Conservation (phyloP, 2,329 filamentous ascomycete genomes). For the Fusarium chaquense region DNA sequence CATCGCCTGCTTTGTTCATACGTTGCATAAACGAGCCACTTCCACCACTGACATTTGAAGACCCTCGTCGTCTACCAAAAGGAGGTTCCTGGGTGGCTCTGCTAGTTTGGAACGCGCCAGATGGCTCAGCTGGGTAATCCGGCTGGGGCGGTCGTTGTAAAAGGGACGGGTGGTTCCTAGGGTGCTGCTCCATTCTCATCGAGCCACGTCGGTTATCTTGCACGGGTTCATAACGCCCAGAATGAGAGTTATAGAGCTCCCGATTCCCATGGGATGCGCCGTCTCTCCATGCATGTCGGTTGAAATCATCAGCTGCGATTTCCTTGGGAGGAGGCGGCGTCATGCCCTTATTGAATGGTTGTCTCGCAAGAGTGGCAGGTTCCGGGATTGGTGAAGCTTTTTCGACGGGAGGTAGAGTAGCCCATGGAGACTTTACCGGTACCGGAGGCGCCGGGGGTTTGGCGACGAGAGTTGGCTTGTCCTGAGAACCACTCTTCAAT, state of each 20-base stretch:
- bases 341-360: slow-evolving; percentile 65
- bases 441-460: slow-evolving; percentile 76
- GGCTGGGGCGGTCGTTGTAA: slow-evolving; percentile 78
- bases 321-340: slow-evolving; percentile 72
- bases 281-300: slow-evolving; percentile 83
- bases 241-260: slow-evolving; percentile 95
- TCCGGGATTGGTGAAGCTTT: slow-evolving; percentile 79
- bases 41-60: slow-evolving; percentile 90
- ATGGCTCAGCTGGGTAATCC: slow-evolving; percentile 82
- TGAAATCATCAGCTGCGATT: slow-evolving; percentile 95
- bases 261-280: slow-evolving; percentile 70
- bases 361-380: slow-evolving; percentile 59
- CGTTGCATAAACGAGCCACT: slow-evolving; percentile 78
- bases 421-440: slow-evolving; percentile 92
- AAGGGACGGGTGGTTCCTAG: slow-evolving; percentile 77
- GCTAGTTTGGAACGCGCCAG: slow-evolving; percentile 85
- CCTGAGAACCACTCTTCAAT: slow-evolving; percentile 71
- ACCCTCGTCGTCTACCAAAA: slow-evolving; percentile 83
- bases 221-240: slow-evolving; percentile 91
- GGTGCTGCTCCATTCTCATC: slow-evolving; percentile 73
- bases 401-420: slow-evolving; percentile 84
- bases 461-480: slow-evolving; percentile 78
- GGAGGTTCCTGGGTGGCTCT: slow-evolving; percentile 74
- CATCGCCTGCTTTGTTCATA: slow-evolving; percentile 58
- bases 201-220: slow-evolving; percentile 77